Evolutionary conservation across 208 protist genomes (phyloP), one percentile per base, ranked within the genome.

Genomic region (Porcisia deanei): DNA sequence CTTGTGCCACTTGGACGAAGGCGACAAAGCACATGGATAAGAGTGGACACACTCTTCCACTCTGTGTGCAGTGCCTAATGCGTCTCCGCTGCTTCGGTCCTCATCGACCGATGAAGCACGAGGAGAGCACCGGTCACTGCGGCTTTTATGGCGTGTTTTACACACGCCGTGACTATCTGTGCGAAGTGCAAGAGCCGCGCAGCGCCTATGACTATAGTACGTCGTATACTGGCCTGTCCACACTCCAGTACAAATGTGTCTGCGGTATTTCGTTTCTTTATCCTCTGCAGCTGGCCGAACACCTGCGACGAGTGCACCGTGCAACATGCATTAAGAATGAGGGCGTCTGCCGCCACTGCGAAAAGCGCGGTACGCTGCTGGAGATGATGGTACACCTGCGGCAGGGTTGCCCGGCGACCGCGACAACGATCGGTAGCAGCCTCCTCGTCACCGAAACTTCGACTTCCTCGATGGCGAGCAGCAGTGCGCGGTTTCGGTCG

Each of bases 131-230:
- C 18, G 79, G 78, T 10, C 91, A 96, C 77, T 71, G 73, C 39
- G 91, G 89, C 22, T 90, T 91, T 78, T 82, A 82, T 49, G 91
- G 91, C 22, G 59, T 82, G n/a, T 96, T 91, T 64, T 89, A 92
- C 76, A 83, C 68, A 5, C 77, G 84, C 3, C 68, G 73, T 8
- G 89, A 96, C 72, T 96, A 96, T 77, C 18, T 71, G 49, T 71
- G 88, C 9, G 77, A 85, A n/a, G 58, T 67, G 18, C 82, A 85
- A 54, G 58, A 55, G 14, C 74, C 59, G 5, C 67, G 61, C 14
- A 52, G n/a, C 54, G 63, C 77, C 39, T 89, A 86, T 74, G 79
- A 78, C 58, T 60, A 75, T 20, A 68, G 68, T 12, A 92, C 83
- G 70, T 63, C 53, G 25, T 92, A 81, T 77, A 92, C 85, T 2